Base-by-base conservation (phyloP, 305 asterid species). In the Andrographis paniculata region DNA sequence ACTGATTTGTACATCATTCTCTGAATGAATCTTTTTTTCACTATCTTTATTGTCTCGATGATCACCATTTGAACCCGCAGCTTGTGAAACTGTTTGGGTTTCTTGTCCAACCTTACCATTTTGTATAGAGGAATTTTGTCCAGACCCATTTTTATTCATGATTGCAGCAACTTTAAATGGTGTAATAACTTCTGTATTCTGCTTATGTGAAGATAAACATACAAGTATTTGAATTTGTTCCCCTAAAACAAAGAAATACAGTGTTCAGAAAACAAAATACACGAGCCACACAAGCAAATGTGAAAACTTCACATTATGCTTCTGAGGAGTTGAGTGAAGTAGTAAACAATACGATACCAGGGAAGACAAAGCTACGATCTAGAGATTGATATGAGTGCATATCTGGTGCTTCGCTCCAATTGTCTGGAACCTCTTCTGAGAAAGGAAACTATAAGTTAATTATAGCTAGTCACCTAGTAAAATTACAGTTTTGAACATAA, bases 131-230 rank as follows among this genome's bases (percentile, higher is more conserved):
- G 77, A 53, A 62, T 61, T 72, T 54, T 67, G 66, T 31, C 79
- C 76, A 27, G 70, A 58, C 28, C 93, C 93, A 54, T 70, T 78
- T 75, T 80, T 89, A 72, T 68, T 80, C 92, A 86, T 86, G 63
- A 70, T 71, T 15, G 87, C 98, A 15, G 98, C 98, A 63, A 91
- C 95, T 67, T 86, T 91, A 74, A 91, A 91, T 38, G 98, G 98
- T 17, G 98, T 86, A 45, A 91, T 91, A 53, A 86, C 70, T 80
- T 89, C 96, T 40, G 75, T 73, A 53, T 89, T 93, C 66, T 82
- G 86, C 72, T 82, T 86, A 69, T 48, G 78, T 41, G 94, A 86
- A 30, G 94, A 82, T 66, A 82, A 77, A 68, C 96, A 86, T 63
- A 80, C 95, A 52, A 86, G 74, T 50, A 86, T 64, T 68, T 68